Conservation (phyloP, 1,139 yeast species). For the Dujonia santamariae region DNA sequence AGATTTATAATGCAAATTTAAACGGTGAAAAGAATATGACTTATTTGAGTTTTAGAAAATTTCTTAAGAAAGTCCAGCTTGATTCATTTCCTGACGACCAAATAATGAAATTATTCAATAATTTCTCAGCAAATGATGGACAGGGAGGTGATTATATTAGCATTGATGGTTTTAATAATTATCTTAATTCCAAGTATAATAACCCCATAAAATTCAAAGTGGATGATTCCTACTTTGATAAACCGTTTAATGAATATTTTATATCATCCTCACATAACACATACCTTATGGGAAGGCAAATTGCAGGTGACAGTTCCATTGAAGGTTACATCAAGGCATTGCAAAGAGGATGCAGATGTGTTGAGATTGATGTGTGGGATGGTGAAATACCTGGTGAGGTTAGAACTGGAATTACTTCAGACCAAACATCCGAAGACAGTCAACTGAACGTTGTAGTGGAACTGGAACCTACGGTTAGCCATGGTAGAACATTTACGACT, state of each 20-base stretch:
- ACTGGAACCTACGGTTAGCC: conserved; percentile 79
- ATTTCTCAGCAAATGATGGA: conserved; percentile 35
- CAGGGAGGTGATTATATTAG: conserved; percentile 38
- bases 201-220: conserved; percentile 30
- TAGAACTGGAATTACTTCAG: background rate
- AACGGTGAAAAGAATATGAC: conserved; percentile 33
- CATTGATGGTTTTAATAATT: conserved; percentile 50
- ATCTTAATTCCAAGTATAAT: conserved; percentile 47
- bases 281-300: conserved; percentile 81
- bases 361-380: conserved; percentile 96
- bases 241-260: conserved; percentile 80
- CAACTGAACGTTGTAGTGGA: conserved; percentile 15
- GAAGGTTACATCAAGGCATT: conserved; percentile 89
- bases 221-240: conserved; percentile 43
- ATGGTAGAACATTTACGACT: conserved; percentile 80
- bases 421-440: conserved; percentile 9
- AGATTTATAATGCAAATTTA: background rate
- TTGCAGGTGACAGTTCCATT: conserved; percentile 86
- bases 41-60: conserved; percentile 39
- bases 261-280: conserved; percentile 96
- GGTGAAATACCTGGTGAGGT: conserved; percentile 34
- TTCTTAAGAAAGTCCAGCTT: conserved; percentile 49
- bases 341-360: conserved; percentile 88
- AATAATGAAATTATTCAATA: conserved; percentile 38
- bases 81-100: conserved; percentile 35